Evolutionary conservation across 345 rosid genomes (phyloP).

Genomic region (Boechera divaricarpa): DNA sequence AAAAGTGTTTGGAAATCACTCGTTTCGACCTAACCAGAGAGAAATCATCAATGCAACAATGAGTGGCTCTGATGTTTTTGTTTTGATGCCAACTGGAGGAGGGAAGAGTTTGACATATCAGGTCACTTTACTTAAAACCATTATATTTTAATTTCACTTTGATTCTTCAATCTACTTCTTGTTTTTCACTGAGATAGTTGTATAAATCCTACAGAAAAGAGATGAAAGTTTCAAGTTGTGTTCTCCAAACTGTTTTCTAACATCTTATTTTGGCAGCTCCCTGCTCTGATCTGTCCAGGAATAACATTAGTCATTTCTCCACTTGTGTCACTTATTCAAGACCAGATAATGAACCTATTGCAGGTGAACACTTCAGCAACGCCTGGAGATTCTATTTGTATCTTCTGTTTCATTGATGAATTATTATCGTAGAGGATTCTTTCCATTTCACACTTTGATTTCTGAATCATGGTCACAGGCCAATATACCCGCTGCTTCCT

Average conservation of each 20-base stretch:
- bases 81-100: constrained; percentile 99
- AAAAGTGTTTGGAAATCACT: constrained; percentile 96
- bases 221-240: constrained; percentile 24
- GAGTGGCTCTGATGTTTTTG: constrained; percentile 98
- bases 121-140: constrained; percentile 48
- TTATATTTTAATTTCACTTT: constrained; percentile 20
- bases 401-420: constrained; percentile 17
- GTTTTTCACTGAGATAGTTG: constrained; percentile 26
- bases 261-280: constrained; percentile 66
- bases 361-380: constrained; percentile 61
- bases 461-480: constrained; percentile 57
- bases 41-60: constrained; percentile 97
- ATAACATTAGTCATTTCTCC: constrained; percentile 94
- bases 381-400: constrained; percentile 20
- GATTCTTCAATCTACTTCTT: constrained; percentile 13
- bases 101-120: constrained; percentile 99
- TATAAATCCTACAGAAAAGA: constrained; percentile 10
- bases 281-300: constrained; percentile 86
- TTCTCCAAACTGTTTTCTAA: constrained; percentile 28
- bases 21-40: constrained; percentile 95
- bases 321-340: constrained; percentile 96
- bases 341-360: constrained; percentile 95
- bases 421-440: constrained; percentile 20
- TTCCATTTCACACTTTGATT: constrained; percentile 20
- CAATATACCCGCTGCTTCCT: constrained; percentile 88